phyloP scores from a whole-genome alignment of 805 yeast genomes.

The Kodamaea restingae region DNA sequence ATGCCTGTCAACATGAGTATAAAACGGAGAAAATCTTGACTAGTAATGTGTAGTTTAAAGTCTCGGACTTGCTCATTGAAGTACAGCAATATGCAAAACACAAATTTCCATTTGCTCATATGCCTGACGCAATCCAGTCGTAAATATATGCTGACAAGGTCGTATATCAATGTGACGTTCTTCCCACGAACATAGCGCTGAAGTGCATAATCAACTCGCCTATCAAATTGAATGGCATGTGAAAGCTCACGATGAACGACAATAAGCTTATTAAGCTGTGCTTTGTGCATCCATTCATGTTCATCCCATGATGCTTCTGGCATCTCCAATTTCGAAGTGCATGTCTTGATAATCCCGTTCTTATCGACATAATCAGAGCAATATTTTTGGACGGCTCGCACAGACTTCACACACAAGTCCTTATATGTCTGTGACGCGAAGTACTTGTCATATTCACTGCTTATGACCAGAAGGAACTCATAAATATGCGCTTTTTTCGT shows the following conservation, averaged over 20 bases:
- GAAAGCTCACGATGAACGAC: constrained; percentile 25
- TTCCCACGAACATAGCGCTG: constrained; percentile 20
- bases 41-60: constrained; percentile 19
- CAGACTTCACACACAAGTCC: constrained; percentile 28
- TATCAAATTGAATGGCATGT: constrained; percentile 17
- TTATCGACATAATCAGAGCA: constrained; percentile 14
- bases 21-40: constrained; percentile 20
- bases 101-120: constrained; percentile 27
- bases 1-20: constrained; percentile 21
- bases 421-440: constrained; percentile 20
- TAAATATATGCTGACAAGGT: constrained; percentile 28
- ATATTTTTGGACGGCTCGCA: constrained; percentile 20
- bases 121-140: constrained; percentile 18
- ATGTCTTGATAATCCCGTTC: constrained; percentile 15
- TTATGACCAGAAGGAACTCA: constrained; percentile 21
- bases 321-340: constrained; percentile 28
- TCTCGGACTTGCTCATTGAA: constrained; percentile 12
- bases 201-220: constrained; percentile 17
- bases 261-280: constrained; percentile 21
- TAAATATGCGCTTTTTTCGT: constrained; percentile 16
- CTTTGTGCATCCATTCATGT: constrained; percentile 20
- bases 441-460: constrained; percentile 25
- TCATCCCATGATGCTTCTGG: constrained; percentile 19
- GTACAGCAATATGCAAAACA: constrained; percentile 22
- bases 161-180: constrained; percentile 21